Conservation (phyloP, 306 rosid species). For the Malus domestica region DNA sequence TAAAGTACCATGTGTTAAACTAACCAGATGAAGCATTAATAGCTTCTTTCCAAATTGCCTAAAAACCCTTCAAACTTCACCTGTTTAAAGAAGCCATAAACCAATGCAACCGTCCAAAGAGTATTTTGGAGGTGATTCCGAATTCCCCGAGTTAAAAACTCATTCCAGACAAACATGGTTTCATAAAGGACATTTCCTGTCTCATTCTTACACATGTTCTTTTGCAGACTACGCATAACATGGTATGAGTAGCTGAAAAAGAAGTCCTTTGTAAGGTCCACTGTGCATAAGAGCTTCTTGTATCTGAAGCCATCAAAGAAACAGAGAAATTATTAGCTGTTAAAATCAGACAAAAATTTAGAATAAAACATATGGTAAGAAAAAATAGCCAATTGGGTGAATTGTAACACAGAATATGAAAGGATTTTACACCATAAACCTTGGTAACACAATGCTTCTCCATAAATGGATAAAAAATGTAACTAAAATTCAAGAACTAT, state of each 20-base stretch:
- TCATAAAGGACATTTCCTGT: slow-evolving; percentile 57
- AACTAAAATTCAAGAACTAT: neutral
- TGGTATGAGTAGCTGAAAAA: slow-evolving; percentile 95
- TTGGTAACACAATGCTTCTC: neutral
- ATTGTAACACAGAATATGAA: neutral
- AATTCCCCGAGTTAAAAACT: slow-evolving; percentile 83
- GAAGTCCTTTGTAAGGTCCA: slow-evolving; percentile 99
- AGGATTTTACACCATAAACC: neutral
- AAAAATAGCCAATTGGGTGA: neutral
- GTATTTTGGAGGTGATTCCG: slow-evolving; percentile 71
- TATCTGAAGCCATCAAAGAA: slow-evolving; percentile 64
- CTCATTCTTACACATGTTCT: slow-evolving; percentile 58
- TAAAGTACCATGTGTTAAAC: neutral
- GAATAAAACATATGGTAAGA: neutral
- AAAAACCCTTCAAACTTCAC: slow-evolving; percentile 29
- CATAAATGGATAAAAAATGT: neutral
- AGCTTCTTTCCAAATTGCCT: neutral
- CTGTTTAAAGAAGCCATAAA: slow-evolving; percentile 88
- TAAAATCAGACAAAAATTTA: neutral
- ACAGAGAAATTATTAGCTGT: slow-evolving; percentile 35
- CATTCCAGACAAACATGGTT: slow-evolving; percentile 96
- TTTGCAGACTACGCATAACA: slow-evolving; percentile 91
- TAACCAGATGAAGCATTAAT: neutral
- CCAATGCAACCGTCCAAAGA: slow-evolving; percentile 89
- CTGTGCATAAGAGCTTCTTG: slow-evolving; percentile 96